A percentile compares a stretch with the other conserved stretches of the same genome.
Evolutionary conservation across 208 protist species (phyloP).

Genomic region (Crithidia sp.): DNA sequence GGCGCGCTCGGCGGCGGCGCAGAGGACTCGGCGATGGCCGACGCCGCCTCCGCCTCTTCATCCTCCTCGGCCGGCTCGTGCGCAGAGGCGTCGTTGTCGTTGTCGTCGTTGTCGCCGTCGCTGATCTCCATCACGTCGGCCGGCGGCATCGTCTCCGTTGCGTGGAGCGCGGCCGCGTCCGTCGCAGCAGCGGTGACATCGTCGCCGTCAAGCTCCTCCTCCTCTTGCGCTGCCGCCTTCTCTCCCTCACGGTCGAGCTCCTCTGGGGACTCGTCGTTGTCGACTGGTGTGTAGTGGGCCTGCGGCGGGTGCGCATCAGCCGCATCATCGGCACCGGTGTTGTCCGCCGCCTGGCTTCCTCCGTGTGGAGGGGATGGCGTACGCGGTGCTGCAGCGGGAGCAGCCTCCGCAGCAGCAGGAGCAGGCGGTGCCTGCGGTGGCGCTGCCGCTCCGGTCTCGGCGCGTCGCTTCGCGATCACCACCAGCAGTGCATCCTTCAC

Average conservation of each 20-base stretch:
- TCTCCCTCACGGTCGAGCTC: too few relatives aligned
- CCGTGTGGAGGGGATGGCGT: slow-evolving; percentile 1
- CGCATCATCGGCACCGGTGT: not conserved
- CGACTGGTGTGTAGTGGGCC: too few relatives aligned
- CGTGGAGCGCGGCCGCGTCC: not conserved
- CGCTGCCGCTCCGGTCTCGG: not conserved
- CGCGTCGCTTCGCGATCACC: slow-evolving; percentile 16
- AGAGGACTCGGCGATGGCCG: slow-evolving; percentile 15
- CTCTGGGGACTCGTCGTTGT: too few relatives aligned
- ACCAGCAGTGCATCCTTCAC: slow-evolving; percentile 31
- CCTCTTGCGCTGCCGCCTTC: not conserved
- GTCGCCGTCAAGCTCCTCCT: slow-evolving; percentile 4
- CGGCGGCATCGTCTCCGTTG: not conserved
- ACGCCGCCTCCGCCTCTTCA: slow-evolving; percentile 10
- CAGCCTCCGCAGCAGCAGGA: not conserved
- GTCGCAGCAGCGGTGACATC: not conserved
- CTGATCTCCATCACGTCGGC: slow-evolving; percentile 3
- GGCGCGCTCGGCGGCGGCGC: slow-evolving; percentile 2
- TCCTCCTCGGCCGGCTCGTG: slow-evolving; percentile 13
- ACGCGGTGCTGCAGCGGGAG: not conserved
- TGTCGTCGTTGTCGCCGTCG: not conserved
- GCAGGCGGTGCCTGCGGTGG: not conserved
- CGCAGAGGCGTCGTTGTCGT: not conserved
- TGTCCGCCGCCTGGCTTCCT: not conserved
- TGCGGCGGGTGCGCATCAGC: too few relatives aligned